Evolutionary conservation across 805 yeast genomes (phyloP), one percentile per base, ranked within the genome.

Genomic region (Kluyveromyces nonfermentans): DNA sequence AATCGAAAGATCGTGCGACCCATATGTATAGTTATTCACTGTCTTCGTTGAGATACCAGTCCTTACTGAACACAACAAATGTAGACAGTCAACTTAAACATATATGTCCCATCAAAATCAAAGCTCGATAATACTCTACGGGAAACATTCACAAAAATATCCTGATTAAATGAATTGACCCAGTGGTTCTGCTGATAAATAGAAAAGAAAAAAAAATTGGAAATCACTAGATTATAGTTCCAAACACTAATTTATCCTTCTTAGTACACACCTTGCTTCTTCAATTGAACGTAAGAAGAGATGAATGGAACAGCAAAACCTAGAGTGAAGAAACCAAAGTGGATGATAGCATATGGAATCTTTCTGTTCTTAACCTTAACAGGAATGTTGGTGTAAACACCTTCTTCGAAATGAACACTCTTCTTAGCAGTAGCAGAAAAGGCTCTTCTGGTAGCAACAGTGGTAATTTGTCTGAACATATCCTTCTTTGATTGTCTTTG

Each of bases 341-440:
- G 95, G 53, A 82, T 74, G 42, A 87, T 71, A 54, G 80, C 85
- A 66, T 76, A 88, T 54, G 97, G 97, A 53, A 90, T 75, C 72
- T 80, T 84, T 77, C 95, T 88, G 78, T 81, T 74, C 77, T 87
- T 88, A 51, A 90, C 95, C 75, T 79, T 79, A 80, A 90, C 93
- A 53, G 98, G 98, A 51, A 90, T 63, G 78, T 93, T 90, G 60
- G 83, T 73, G 81, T 93, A 93, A 39, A 82, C 80, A 61, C 97
- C 97, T 60, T 77, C 83, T 57, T 79, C 78, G 62, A 75, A 80
- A 69, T 77, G 84, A 51, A 57, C 73, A 40, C 68, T 70, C 35
- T 46, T 46, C 38, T 47, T 63, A 46, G 82, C 60, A 39, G 82
- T 68, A 54, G 87, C 68, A 51, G 81, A 68, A 64, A 80, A 80